A percentile compares a stretch with the other conserved stretches of the same genome.
Conservation (phyloP, 345 rosid genomes). For the Linum tenue region DNA sequence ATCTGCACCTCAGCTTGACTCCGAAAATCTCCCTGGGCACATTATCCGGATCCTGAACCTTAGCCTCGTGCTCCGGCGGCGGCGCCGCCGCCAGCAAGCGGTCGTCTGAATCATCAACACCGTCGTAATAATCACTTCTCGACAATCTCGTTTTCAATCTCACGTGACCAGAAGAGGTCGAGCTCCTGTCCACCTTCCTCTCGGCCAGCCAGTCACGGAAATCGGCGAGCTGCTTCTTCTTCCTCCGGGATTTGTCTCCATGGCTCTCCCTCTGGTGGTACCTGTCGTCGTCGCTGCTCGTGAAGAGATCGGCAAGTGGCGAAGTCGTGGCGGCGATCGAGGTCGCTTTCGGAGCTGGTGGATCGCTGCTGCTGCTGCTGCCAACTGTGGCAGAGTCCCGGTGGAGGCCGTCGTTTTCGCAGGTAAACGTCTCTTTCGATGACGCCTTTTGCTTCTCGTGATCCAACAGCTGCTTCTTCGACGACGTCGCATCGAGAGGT, state of each 20-base stretch:
- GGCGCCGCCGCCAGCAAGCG: not conserved
- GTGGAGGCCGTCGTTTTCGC: not conserved
- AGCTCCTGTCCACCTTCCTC: constrained; percentile 29
- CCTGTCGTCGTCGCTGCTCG: constrained; percentile 36
- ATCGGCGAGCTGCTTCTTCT: constrained; percentile 50
- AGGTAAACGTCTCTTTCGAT: not conserved
- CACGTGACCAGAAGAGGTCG: constrained; percentile 21
- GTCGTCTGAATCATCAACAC: not conserved
- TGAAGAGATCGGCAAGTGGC: constrained; percentile 49
- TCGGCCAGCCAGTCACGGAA: constrained; percentile 61
- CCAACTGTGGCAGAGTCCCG: not conserved
- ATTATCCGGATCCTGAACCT: not conserved
- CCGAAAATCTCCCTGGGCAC: not conserved
- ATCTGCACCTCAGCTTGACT: constrained; percentile 28
- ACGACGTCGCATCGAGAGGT: constrained; percentile 37
- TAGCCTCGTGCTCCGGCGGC: constrained; percentile 1
- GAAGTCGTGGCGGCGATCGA: constrained; percentile 8
- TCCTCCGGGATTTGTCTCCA: constrained; percentile 17
- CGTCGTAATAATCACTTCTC: not conserved
- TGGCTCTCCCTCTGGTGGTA: constrained; percentile 14
- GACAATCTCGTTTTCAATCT: constrained; percentile 28
- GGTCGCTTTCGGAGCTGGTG: not conserved
- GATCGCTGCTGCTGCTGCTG: not conserved
- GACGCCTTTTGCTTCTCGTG: constrained; percentile 41
- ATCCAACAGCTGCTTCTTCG: constrained; percentile 29